These are phyloP conservation scores for Russula brevipes DNA, from an alignment of 768 basidiomycete species.

Conservation along the genomic window DNA sequence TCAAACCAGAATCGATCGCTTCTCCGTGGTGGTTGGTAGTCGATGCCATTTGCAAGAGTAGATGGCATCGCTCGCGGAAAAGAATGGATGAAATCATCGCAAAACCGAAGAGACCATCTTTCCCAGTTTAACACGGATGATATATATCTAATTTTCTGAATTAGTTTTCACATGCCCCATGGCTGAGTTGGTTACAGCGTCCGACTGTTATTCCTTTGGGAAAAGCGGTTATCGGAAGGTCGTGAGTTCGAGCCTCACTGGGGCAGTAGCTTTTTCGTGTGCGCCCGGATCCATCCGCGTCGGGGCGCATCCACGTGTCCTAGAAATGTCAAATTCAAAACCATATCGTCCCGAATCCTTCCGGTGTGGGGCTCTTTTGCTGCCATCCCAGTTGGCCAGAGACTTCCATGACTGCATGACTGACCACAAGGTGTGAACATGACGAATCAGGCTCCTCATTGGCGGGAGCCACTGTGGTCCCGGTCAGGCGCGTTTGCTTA, in stretches of 20 bases:
- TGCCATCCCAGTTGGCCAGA: not conserved
- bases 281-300: no score
- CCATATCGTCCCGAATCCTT: not conserved
- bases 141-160: not conserved
- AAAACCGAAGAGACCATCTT: no score
- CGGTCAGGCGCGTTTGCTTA: not conserved
- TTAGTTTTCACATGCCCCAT: conserved; percentile 36
- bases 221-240: conserved; percentile 39
- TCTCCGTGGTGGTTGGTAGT: not conserved
- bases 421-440: conserved; percentile 4
- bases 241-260: conserved; percentile 51
- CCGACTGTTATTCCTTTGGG: conserved; percentile 38
- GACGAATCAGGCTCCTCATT: not conserved
- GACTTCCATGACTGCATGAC: no score
- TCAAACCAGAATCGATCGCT: conserved; percentile 46
- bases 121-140: no score
- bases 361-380: not conserved
- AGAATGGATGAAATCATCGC: not conserved
- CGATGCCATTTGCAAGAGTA: conserved; percentile 2
- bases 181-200: conserved; percentile 50
- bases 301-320: no score
- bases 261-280: conserved; percentile 36
- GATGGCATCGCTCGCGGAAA: not conserved
- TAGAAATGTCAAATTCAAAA: not conserved
- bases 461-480: not conserved